phyloP scores from a whole-genome alignment of 169 alveolate genomes.

The Eimeria falciformis region DNA sequence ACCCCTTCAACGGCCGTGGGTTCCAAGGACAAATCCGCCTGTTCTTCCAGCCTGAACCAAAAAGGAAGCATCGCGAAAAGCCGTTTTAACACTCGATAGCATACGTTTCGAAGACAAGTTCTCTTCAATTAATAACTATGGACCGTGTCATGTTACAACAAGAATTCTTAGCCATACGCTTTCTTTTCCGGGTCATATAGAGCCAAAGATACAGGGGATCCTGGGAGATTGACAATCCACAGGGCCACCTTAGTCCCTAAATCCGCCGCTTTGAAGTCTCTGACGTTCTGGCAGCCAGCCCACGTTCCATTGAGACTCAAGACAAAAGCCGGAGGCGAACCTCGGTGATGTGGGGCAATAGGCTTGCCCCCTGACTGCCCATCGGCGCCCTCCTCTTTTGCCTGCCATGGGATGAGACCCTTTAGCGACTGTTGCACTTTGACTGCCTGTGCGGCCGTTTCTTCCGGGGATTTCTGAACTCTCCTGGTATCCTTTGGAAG shows the following conservation, averaged over 20 bases:
- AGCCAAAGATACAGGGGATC: background rate
- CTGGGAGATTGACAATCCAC: background rate
- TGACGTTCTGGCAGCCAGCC: conserved; percentile 23
- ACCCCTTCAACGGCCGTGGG: conserved; percentile 25
- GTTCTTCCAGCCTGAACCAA: conserved; percentile 31
- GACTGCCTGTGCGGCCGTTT: too few species aligned
- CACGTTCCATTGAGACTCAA: background rate
- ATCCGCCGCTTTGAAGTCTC: conserved; percentile 15
- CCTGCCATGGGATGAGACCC: too few species aligned
- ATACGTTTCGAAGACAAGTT: too few species aligned
- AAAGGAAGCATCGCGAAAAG: too few species aligned
- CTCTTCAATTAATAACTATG: too few species aligned
- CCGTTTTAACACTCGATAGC: too few species aligned
- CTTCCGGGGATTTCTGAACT: too few species aligned
- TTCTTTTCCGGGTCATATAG: background rate
- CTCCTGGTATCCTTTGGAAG: too few species aligned
- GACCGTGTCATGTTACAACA: too few species aligned
- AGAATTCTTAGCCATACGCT: background rate
- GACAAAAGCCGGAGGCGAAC: conserved; percentile 36
- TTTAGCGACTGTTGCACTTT: too few species aligned
- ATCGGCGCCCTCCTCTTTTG: background rate
- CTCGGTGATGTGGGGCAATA: background rate
- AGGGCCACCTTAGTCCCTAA: conserved; percentile 6
- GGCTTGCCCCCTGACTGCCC: background rate
- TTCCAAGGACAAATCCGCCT: background rate